Conservation (phyloP, 352 stramenopile species). For the Phytopythium sindhum region DNA sequence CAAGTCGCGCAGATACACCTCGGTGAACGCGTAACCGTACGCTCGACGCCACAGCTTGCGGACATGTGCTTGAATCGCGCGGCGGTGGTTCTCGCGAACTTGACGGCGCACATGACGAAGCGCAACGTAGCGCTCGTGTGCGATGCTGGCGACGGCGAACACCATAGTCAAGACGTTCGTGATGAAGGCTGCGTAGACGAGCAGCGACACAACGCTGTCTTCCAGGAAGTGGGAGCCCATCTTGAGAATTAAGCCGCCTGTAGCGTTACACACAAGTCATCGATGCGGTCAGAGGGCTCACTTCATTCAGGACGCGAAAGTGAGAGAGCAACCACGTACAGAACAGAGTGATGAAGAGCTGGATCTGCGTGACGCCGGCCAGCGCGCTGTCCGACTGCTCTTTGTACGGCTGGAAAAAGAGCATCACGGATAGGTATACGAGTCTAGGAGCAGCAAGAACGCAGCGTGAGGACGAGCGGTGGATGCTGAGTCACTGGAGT, state of each 20-base stretch:
- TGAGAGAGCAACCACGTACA: constrained; percentile 27
- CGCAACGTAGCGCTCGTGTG: constrained; percentile 34
- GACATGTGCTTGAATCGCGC: constrained; percentile 38
- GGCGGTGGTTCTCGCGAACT: constrained; percentile 41
- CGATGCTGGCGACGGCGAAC: constrained; percentile 50
- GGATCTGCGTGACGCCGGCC: constrained; percentile 59
- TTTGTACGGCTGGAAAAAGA: constrained; percentile 71
- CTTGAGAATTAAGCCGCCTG: constrained; percentile 66
- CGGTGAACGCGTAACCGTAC: constrained; percentile 49
- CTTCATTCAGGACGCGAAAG: background rate
- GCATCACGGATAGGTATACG: constrained; percentile 70
- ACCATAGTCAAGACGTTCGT: constrained; percentile 50
- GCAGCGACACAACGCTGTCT: constrained; percentile 33
- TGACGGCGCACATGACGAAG: constrained; percentile 32
- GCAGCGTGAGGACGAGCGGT: background rate
- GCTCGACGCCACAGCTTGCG: constrained; percentile 57
- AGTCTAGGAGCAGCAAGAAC: constrained; percentile 27
- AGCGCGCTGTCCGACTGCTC: constrained; percentile 60
- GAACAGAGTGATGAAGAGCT: constrained; percentile 78
- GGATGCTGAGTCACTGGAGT: background rate
- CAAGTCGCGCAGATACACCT: constrained; percentile 49
- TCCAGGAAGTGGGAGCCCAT: constrained; percentile 53
- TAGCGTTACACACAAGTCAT: background rate
- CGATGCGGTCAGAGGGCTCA: background rate
- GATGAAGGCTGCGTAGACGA: constrained; percentile 50